Evolutionary conservation across 2,329 filamentous ascomycete genomes (phyloP).

Genomic region (Claviceps arundinis): DNA sequence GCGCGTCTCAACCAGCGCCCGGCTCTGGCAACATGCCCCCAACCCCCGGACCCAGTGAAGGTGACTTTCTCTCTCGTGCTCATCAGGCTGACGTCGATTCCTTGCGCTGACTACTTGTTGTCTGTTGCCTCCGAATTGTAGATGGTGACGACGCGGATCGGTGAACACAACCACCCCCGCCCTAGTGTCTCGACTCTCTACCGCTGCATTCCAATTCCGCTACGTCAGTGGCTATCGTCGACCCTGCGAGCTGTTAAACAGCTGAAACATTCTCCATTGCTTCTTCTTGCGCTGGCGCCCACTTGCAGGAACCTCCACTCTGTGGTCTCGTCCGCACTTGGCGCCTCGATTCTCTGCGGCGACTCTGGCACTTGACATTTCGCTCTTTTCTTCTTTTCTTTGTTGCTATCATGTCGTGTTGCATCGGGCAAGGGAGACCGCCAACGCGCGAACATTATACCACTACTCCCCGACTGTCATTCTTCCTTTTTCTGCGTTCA

Average conservation of each 20-base stretch:
- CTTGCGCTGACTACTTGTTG: slow-evolving; percentile 1
- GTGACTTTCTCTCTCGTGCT: slow-evolving; percentile 36
- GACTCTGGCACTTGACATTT: not conserved
- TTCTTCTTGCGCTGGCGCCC: not conserved
- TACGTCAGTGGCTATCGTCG: not conserved
- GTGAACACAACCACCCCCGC: slow-evolving; percentile 4
- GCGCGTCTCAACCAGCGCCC: slow-evolving; percentile 36
- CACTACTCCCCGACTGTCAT: not conserved
- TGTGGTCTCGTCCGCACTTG: not conserved
- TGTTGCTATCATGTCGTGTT: slow-evolving; percentile 1
- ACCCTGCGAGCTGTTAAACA: not conserved
- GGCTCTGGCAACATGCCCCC: slow-evolving; percentile 44
- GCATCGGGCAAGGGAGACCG: slow-evolving; percentile 4
- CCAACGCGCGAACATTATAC: slow-evolving; percentile 4
- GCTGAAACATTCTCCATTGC: not conserved
- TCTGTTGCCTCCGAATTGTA: slow-evolving; percentile 8
- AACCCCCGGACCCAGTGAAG: slow-evolving; percentile 48
- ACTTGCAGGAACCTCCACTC: not conserved
- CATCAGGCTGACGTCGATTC: slow-evolving; percentile 14
- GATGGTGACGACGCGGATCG: slow-evolving; percentile 27
- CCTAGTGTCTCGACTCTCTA: not conserved
- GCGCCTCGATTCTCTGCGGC: not conserved
- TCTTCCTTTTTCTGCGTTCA: not conserved
- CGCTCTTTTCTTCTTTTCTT: not conserved
- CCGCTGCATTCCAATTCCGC: not conserved